A percentile compares a stretch with the other conserved stretches of the same genome.
These are phyloP conservation scores for Dentipellis sp. DNA, from an alignment of 768 basidiomycete genomes.

Conservation along the genomic window DNA sequence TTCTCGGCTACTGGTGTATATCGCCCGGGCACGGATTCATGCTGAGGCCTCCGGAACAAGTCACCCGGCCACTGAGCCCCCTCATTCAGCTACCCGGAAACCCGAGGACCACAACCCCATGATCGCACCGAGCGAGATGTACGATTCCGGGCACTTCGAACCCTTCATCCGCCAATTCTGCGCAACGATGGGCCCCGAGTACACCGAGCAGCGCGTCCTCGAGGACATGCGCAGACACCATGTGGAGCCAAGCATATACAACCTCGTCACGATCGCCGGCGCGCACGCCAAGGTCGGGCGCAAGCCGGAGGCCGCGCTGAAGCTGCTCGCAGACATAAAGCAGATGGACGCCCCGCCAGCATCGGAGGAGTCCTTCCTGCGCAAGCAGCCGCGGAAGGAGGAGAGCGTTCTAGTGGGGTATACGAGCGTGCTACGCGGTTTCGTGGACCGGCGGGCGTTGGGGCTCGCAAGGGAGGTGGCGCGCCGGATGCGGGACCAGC, in stretches of 20 bases:
- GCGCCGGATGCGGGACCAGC: slow-evolving; percentile 15
- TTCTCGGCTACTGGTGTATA: slow-evolving; percentile 25
- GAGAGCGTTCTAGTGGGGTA: slow-evolving; percentile 23
- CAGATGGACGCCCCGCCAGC: background rate
- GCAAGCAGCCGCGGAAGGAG: background rate
- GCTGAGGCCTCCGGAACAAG: slow-evolving; percentile 8
- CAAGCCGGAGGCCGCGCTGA: slow-evolving; percentile 25
- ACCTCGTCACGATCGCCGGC: slow-evolving; percentile 41
- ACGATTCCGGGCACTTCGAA: slow-evolving; percentile 36
- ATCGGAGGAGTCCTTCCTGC: background rate
- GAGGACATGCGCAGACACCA: slow-evolving; percentile 43
- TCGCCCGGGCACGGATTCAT: background rate
- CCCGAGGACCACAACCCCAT: background rate
- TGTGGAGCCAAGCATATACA: slow-evolving; percentile 35
- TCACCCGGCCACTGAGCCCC: background rate
- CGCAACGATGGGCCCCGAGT: slow-evolving; percentile 18
- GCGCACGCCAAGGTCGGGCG: slow-evolving; percentile 31
- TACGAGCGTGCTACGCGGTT: slow-evolving; percentile 29
- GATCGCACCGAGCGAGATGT: background rate
- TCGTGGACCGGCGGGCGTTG: slow-evolving; percentile 22
- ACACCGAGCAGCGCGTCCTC: slow-evolving; percentile 30
- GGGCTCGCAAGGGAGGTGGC: slow-evolving; percentile 24
- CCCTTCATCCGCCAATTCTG: slow-evolving; percentile 41
- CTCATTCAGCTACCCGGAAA: background rate
- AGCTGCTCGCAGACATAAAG: slow-evolving; percentile 36